phyloP scores from a whole-genome alignment of 345 rosid species.

The Populus euphratica region DNA sequence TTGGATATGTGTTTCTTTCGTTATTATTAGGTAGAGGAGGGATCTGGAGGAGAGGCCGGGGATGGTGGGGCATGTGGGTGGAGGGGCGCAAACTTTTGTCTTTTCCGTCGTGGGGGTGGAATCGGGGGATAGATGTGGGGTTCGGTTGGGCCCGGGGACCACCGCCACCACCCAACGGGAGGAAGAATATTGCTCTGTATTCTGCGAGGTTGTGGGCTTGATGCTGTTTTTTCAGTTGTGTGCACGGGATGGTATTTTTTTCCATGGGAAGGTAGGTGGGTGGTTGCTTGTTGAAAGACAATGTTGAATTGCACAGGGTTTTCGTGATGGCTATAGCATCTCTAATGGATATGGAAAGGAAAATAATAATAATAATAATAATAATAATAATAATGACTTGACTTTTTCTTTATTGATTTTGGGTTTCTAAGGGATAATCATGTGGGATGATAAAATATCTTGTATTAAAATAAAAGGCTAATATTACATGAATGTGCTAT shows the following conservation, averaged over 20 bases:
- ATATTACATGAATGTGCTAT: too few relatives aligned
- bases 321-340: too few relatives aligned
- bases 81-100: slow-evolving; percentile 13
- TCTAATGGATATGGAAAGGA: too few relatives aligned
- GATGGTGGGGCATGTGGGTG: not conserved
- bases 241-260: not conserved
- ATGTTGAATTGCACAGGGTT: too few relatives aligned
- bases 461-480: too few relatives aligned
- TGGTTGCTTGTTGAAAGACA: too few relatives aligned
- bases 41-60: not conserved
- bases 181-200: not conserved
- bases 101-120: slow-evolving; percentile 7
- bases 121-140: not conserved
- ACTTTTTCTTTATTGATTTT: too few relatives aligned
- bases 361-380: too few relatives aligned
- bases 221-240: not conserved
- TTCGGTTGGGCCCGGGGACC: not conserved
- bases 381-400: too few relatives aligned
- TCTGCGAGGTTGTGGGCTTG: too few relatives aligned
- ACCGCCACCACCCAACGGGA: not conserved
- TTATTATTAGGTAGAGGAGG: not conserved
- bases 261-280: not conserved
- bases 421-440: too few relatives aligned
- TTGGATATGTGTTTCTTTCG: not conserved
- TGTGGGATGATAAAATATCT: too few relatives aligned